A percentile compares a stretch with the other conserved stretches of the same genome.
Conservation (phyloP, 176 grass and related monocot genomes). For the Carex littledalei region DNA sequence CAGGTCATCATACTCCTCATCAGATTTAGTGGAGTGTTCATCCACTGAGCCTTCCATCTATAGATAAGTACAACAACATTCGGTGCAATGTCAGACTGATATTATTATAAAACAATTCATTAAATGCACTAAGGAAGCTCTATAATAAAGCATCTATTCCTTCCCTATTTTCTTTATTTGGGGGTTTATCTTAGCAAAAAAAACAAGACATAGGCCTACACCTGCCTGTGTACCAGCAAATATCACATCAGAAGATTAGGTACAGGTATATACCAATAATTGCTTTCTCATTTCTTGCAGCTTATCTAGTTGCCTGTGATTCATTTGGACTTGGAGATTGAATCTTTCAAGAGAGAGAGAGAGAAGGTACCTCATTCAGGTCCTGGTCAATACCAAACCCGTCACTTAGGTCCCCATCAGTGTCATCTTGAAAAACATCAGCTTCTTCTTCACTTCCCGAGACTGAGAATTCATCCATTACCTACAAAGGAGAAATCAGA, state of each 20-base stretch:
- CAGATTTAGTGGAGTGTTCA: slow-evolving; percentile 72
- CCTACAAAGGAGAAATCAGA: slow-evolving; percentile 32
- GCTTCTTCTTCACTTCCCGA: slow-evolving; percentile 79
- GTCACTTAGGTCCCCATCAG: slow-evolving; percentile 74
- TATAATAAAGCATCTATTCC: background rate
- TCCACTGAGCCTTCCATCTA: slow-evolving; percentile 95
- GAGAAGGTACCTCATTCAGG: slow-evolving; percentile 49
- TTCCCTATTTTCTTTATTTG: background rate
- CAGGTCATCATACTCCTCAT: slow-evolving; percentile 86
- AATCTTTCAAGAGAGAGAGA: background rate
- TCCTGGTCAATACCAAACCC: slow-evolving; percentile 35
- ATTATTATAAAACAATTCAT: background rate
- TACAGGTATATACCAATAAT: background rate
- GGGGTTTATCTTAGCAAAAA: background rate
- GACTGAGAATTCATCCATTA: slow-evolving; percentile 55
- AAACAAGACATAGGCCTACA: background rate
- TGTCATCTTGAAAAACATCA: slow-evolving; percentile 52
- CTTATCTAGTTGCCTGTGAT: background rate
- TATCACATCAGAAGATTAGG: background rate
- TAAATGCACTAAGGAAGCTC: background rate
- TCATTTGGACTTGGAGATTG: background rate
- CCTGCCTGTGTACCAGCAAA: background rate
- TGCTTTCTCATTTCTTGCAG: background rate
- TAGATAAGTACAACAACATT: background rate
- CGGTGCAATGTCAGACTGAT: background rate